phyloP scores from a whole-genome alignment of 1,284 basidiomycete species.

The Polyporus tsugae region DNA sequence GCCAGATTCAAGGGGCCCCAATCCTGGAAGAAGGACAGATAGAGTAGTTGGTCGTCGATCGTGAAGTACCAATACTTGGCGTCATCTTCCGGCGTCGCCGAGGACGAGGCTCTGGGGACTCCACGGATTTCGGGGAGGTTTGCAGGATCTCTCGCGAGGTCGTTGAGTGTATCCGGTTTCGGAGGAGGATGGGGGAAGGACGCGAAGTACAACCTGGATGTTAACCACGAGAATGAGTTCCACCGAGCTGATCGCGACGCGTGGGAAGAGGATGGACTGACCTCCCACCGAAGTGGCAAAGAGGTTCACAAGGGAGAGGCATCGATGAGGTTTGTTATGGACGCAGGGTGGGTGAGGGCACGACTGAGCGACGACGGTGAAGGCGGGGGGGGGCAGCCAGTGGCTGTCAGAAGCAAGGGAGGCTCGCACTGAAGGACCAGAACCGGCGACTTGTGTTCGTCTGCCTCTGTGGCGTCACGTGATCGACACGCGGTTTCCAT shows the following conservation, averaged over 20 bases:
- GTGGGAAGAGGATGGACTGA: slow-evolving; percentile 37
- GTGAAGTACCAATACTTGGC: slow-evolving; percentile 86
- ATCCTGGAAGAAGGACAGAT: slow-evolving; percentile 94
- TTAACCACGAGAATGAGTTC: slow-evolving; percentile 25
- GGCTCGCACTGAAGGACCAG: slow-evolving; percentile 26
- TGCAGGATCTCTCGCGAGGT: slow-evolving; percentile 54
- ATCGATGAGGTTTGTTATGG: slow-evolving; percentile 24
- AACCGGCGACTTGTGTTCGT: slow-evolving; percentile 34
- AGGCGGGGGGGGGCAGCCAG: slow-evolving; percentile 20
- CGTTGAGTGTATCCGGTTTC: slow-evolving; percentile 67
- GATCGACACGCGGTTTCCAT: slow-evolving; percentile 39
- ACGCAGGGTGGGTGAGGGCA: slow-evolving; percentile 12
- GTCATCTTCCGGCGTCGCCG: slow-evolving; percentile 70
- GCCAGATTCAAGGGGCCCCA: slow-evolving; percentile 95
- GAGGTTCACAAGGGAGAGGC: slow-evolving; percentile 69
- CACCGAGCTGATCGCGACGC: slow-evolving; percentile 21
- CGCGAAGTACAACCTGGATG: slow-evolving; percentile 79
- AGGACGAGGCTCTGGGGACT: slow-evolving; percentile 61
- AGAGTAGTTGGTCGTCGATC: slow-evolving; percentile 91
- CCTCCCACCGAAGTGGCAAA: slow-evolving; percentile 82
- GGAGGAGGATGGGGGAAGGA: slow-evolving; percentile 80
- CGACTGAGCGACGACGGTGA: slow-evolving; percentile 25
- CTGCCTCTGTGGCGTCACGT: slow-evolving; percentile 39
- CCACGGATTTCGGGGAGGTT: slow-evolving; percentile 68
- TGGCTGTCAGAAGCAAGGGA: slow-evolving; percentile 27